Evolutionary conservation across 2,329 filamentous ascomycete species (phyloP), one percentile per base, ranked within the genome.

Genomic region (Aspergillus aculeatinus): DNA sequence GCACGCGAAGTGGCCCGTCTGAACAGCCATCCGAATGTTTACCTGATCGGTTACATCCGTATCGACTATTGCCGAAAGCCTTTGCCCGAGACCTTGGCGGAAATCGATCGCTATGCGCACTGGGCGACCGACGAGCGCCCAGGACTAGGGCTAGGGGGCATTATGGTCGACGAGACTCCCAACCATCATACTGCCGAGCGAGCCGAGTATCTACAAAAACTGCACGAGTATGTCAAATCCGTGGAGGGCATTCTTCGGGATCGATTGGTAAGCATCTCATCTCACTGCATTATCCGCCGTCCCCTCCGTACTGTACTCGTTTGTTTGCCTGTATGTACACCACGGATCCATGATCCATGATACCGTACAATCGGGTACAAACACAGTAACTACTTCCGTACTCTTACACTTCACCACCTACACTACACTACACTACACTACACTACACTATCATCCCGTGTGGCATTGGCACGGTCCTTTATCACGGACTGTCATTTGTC

Each of bases 1-100:
- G 56, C 56, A 25, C 60, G 60, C 19, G 62, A 65, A 49, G 33
- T 65, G 4, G 42, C 61, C 4, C 57, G 60, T 11, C 48, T 68
- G 12, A 67, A 68, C 48, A 29, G 51, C 2, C 65, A 58, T 33
- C 33, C 49, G 21, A 68, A 67, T 55, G 63, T 66, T 49, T 61
- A 62, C 61, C 61, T 61, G n/a, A 59, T 67, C 33, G 67, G 67
- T 48, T 68, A 68, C 47, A 64, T 68, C 42, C 64, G 64, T 31
- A 59, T 68, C 53, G 58, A 67, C 61, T 68, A 68, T 58, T 68
- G 67, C 64, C 56, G 47, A 25, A 68, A 67, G 61, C 61, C 65
- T 54, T 50, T 64, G 31, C 23, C n/a, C 1, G 56, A 59, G 2
- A 47, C 56, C 21, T 60, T 25, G 35, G 59, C 57, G n/a, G 66